Evolutionary conservation across 306 rosid genomes (phyloP).

Genomic region (Quillaja saponaria): DNA sequence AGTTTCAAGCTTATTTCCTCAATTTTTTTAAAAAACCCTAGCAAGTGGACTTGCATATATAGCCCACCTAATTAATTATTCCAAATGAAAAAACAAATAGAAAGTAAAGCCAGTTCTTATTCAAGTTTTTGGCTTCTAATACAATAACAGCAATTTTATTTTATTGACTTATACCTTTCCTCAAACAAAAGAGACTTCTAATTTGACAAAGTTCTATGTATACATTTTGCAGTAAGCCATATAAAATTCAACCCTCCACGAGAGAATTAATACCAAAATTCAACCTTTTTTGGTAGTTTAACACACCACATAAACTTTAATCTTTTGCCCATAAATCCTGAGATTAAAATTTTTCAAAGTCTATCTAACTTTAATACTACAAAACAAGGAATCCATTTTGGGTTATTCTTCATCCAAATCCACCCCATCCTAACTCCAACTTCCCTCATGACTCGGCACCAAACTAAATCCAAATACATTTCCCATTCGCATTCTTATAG

Average conservation of each 20-base stretch:
- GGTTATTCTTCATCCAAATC: slow-evolving; percentile 37
- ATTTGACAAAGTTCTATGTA: slow-evolving; percentile 35
- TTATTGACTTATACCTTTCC: slow-evolving; percentile 24
- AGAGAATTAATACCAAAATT: slow-evolving; percentile 31
- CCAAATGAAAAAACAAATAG: slow-evolving; percentile 4
- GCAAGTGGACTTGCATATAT: slow-evolving; percentile 6
- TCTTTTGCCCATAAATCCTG: slow-evolving; percentile 3
- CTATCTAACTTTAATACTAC: slow-evolving; percentile 22
- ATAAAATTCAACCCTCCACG: slow-evolving; percentile 3
- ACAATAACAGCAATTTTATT: slow-evolving; percentile 9
- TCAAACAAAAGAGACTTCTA: slow-evolving; percentile 38
- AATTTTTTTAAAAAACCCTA: neutral
- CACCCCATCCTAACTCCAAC: slow-evolving; percentile 11
- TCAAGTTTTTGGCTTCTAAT: slow-evolving; percentile 22
- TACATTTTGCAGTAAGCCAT: slow-evolving; percentile 20
- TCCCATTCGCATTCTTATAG: slow-evolving; percentile 5
- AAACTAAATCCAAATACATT: slow-evolving; percentile 20
- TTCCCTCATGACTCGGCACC: slow-evolving; percentile 31
- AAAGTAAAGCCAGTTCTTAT: neutral
- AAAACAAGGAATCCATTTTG: slow-evolving; percentile 41
- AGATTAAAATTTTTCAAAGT: slow-evolving; percentile 2
- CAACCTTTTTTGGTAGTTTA: slow-evolving; percentile 64
- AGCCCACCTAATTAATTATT: no score
- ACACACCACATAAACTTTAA: slow-evolving; percentile 37
- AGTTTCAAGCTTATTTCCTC: neutral